A percentile compares a stretch with the other conserved stretches of the same genome.
Conservation (phyloP, 345 rosid genomes). For the Mercurialis annua region DNA sequence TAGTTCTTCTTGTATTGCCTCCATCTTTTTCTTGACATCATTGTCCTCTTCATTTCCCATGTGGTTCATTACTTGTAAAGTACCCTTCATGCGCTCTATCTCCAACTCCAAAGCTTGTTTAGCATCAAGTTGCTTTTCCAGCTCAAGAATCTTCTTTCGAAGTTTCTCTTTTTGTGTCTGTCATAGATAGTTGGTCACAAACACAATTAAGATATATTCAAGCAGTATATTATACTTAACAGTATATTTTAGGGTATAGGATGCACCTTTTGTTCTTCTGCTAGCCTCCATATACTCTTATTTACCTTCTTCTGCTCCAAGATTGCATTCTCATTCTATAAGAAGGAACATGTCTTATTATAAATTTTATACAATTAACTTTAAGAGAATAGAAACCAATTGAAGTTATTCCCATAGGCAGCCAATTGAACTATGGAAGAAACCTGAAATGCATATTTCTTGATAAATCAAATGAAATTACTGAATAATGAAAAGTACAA, state of each 20-base stretch:
- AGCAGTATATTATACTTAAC: not conserved
- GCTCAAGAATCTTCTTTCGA: conserved; percentile 43
- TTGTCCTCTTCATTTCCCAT: conserved; percentile 53
- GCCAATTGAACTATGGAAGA: not conserved
- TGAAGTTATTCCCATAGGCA: not conserved
- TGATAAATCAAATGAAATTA: not conserved
- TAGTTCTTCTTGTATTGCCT: conserved; percentile 36
- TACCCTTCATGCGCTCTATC: conserved; percentile 65
- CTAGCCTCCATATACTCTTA: conserved; percentile 49
- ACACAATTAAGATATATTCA: not conserved
- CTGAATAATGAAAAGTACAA: not conserved
- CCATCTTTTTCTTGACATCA: conserved; percentile 38
- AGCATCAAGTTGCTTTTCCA: conserved; percentile 52
- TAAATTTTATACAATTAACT: conserved; percentile 15
- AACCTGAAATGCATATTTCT: not conserved
- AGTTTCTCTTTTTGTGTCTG: conserved; percentile 65
- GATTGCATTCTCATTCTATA: conserved; percentile 61
- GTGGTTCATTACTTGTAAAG: conserved; percentile 57
- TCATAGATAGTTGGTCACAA: conserved; percentile 16
- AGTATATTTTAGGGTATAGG: not conserved
- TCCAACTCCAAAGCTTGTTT: conserved; percentile 72
- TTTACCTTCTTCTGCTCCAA: conserved; percentile 73
- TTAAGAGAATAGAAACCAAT: not conserved
- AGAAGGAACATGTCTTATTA: conserved; percentile 32
- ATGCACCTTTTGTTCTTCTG: conserved; percentile 60